These are phyloP conservation scores for Pecoramyces ruminantium DNA, from an alignment of 192 early-diverging fungal genomes.

Conservation along the genomic window DNA sequence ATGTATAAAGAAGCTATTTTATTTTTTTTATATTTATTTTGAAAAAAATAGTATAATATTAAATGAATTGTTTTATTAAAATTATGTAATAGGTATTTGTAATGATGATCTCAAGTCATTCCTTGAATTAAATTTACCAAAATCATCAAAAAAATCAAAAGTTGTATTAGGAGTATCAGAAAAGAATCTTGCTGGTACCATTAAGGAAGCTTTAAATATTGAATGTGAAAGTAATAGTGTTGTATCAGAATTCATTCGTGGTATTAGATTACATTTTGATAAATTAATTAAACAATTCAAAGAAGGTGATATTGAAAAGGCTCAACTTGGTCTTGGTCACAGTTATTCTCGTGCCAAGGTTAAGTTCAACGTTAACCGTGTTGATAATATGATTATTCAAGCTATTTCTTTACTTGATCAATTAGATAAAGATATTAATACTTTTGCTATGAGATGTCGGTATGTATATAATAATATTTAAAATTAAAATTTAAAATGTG, in stretches of 20 bases:
- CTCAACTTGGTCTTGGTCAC: constrained; percentile 95
- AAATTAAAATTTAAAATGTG: background rate
- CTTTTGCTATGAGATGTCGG: constrained; percentile 85
- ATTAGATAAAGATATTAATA: constrained; percentile 97
- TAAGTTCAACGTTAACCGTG: constrained; percentile 98
- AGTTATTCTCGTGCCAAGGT: constrained; percentile 96
- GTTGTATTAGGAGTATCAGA: constrained; percentile 72
- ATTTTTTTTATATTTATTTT: no score
- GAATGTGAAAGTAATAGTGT: constrained; percentile 36
- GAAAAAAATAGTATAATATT: no score
- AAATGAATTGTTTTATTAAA: no score
- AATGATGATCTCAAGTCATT: constrained; percentile 80
- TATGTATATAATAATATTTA: constrained; percentile 8
- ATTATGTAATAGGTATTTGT: constrained; percentile 70
- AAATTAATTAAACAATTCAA: constrained; percentile 78
- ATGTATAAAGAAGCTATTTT: no score
- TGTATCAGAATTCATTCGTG: constrained; percentile 80
- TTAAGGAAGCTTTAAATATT: constrained; percentile 13
- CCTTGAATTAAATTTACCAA: constrained; percentile 84
- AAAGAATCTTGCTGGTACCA: constrained; percentile 57
- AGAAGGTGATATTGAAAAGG: constrained; percentile 78
- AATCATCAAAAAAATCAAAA: constrained; percentile 57
- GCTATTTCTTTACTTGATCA: constrained; percentile 92
- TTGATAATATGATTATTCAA: constrained; percentile 99
- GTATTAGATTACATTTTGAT: constrained; percentile 78